Evolutionary conservation across 2,329 filamentous ascomycete genomes (phyloP).

Genomic region (Stachybotrys echinatus): DNA sequence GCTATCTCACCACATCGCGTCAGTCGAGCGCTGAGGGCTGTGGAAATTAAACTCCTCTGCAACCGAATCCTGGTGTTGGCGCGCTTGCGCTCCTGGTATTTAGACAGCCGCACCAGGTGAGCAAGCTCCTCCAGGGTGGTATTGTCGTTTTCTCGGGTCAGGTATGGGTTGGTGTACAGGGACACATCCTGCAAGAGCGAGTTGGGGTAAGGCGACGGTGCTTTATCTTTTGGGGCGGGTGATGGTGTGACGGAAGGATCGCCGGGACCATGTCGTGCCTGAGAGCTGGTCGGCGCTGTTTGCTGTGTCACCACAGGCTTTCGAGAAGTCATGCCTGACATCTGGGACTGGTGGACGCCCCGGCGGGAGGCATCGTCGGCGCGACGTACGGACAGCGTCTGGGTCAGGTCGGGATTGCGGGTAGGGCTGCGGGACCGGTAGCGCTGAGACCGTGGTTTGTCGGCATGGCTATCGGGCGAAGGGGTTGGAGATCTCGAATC

Average conservation of each 20-base stretch:
- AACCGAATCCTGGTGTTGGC: slow-evolving; percentile 67
- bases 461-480: slow-evolving; percentile 46
- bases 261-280: slow-evolving; percentile 19
- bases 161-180: slow-evolving; percentile 57
- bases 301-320: slow-evolving; percentile 47
- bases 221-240: slow-evolving; percentile 33
- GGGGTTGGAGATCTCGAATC: slow-evolving; percentile 50
- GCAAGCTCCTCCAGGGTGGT: slow-evolving; percentile 73
- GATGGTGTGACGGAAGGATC: slow-evolving; percentile 21
- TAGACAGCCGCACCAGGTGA: slow-evolving; percentile 70
- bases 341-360: slow-evolving; percentile 27
- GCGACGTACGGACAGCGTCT: slow-evolving; percentile 36
- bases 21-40: slow-evolving; percentile 68
- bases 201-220: slow-evolving; percentile 36
- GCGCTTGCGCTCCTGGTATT: slow-evolving; percentile 78
- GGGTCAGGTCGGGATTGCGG: slow-evolving; percentile 39
- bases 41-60: slow-evolving; percentile 69
- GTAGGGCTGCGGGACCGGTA: slow-evolving; percentile 51
- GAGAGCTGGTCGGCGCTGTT: slow-evolving; percentile 20
- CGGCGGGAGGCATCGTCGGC: slow-evolving; percentile 37
- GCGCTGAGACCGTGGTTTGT: slow-evolving; percentile 43
- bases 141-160: slow-evolving; percentile 56
- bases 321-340: slow-evolving; percentile 31
- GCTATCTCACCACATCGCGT: slow-evolving; percentile 70
- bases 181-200: slow-evolving; percentile 63